Conservation (phyloP, 2,329 filamentous ascomycete species). For the Alternaria arborescens region DNA sequence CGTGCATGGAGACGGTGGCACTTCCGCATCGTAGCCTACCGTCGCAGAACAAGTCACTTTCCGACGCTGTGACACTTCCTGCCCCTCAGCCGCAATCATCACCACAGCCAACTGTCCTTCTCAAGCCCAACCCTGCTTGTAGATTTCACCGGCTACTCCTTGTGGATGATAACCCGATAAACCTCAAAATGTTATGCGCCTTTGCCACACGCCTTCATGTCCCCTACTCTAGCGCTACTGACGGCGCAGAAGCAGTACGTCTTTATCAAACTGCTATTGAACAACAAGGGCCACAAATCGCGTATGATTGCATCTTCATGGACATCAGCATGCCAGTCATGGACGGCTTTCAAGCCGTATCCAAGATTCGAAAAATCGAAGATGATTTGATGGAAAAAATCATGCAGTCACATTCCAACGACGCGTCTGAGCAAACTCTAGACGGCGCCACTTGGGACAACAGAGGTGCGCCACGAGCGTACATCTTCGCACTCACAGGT, state of each 20-base stretch:
- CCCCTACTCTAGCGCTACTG: slow-evolving; percentile 29
- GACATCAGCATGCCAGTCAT: slow-evolving; percentile 47
- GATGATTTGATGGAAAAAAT: slow-evolving; percentile 1
- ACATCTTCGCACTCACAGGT: slow-evolving; percentile 35
- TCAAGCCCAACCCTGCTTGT: background rate
- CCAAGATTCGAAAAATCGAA: slow-evolving; percentile 36
- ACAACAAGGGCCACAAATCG: background rate
- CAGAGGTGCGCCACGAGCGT: background rate
- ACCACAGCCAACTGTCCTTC: background rate
- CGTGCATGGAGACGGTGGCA: background rate
- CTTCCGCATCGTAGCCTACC: slow-evolving; percentile 1
- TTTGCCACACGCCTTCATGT: slow-evolving; percentile 32
- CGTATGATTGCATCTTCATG: slow-evolving; percentile 40
- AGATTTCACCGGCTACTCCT: slow-evolving; percentile 37
- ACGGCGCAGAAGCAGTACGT: slow-evolving; percentile 39
- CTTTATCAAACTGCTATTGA: slow-evolving; percentile 21
- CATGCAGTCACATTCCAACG: background rate
- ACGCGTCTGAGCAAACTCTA: background rate
- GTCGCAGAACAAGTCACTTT: background rate
- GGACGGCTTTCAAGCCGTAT: slow-evolving; percentile 40
- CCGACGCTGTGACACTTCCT: background rate
- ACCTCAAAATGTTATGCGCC: slow-evolving; percentile 40
- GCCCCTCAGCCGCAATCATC: background rate
- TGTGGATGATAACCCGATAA: slow-evolving; percentile 50
- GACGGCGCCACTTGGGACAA: background rate